These are phyloP conservation scores for Amanita subjunquillea DNA, from an alignment of 768 basidiomycete genomes.

Conservation along the genomic window DNA sequence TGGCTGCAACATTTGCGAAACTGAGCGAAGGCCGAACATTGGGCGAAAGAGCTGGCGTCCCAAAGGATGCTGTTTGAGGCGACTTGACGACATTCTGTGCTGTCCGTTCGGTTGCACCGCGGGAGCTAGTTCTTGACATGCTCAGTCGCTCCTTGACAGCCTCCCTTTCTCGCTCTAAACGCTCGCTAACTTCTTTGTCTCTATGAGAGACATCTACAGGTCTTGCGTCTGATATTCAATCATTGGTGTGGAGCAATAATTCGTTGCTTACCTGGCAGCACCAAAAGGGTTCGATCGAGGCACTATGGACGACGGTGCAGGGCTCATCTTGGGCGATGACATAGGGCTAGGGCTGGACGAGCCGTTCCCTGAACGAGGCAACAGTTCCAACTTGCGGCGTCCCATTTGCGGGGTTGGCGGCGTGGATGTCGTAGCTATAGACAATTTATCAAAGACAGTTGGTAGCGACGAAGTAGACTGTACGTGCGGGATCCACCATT, in stretches of 20 bases:
- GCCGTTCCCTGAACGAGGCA: conserved; percentile 63
- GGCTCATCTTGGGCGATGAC: conserved; percentile 65
- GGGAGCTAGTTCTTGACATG: conserved; percentile 44
- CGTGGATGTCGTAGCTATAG: conserved; percentile 55
- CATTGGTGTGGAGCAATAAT: conserved; percentile 4
- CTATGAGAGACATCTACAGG: conserved; percentile 76
- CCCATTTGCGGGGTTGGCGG: conserved; percentile 75
- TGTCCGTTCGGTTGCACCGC: conserved; percentile 35
- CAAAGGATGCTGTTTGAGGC: conserved; percentile 14
- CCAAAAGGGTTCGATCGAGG: conserved; percentile 77
- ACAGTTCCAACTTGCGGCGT: conserved; percentile 75
- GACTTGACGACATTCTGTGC: conserved; percentile 21
- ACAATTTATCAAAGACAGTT: conserved; percentile 3
- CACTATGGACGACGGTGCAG: conserved; percentile 26
- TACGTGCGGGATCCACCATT: conserved; percentile 56
- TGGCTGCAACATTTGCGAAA: conserved; percentile 68
- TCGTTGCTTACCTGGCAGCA: conserved; percentile 53
- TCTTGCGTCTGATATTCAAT: conserved; percentile 24
- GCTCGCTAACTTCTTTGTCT: conserved; percentile 68
- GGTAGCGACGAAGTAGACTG: not conserved
- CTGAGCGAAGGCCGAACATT: conserved; percentile 67
- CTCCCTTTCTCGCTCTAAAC: conserved; percentile 59
- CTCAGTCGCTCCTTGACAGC: conserved; percentile 39
- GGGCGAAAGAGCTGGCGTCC: conserved; percentile 26
- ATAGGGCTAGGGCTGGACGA: conserved; percentile 69